Conservation (phyloP, 2,329 filamentous ascomycete genomes). For the Paracoccidioides brasiliensis region DNA sequence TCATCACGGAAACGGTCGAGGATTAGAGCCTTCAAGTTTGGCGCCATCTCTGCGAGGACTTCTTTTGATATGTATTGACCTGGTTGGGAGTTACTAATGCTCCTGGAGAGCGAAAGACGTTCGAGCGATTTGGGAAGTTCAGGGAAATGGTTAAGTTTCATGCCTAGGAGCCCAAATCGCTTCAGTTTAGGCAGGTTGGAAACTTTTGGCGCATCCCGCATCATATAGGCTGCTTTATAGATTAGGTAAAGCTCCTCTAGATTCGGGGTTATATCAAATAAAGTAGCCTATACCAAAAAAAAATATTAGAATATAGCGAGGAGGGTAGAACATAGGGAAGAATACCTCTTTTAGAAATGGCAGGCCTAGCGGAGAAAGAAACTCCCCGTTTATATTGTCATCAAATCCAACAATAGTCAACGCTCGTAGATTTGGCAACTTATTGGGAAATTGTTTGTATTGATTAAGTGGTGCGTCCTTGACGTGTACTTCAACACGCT, state of each 20-base stretch:
- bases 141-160: conserved; percentile 13
- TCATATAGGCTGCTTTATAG: background rate
- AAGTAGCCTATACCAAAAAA: conserved; percentile 6
- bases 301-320: background rate
- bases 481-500: conserved; percentile 8
- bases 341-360: conserved; percentile 3
- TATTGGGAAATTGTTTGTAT: background rate
- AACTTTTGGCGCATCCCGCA: background rate
- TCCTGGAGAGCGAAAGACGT: conserved; percentile 15
- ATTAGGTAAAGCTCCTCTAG: conserved; percentile 23
- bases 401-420: background rate
- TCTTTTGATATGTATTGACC: conserved; percentile 5
- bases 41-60: conserved; percentile 10
- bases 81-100: background rate
- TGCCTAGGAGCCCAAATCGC: conserved; percentile 18
- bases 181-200: conserved; percentile 12
- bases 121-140: conserved; percentile 19
- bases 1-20: conserved; percentile 7
- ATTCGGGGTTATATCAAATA: conserved; percentile 15
- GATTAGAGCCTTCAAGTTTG: conserved; percentile 18
- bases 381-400: background rate
- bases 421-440: conserved; percentile 2
- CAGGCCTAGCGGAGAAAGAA: background rate
- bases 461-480: background rate
- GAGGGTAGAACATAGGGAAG: background rate